A percentile compares a stretch with the other conserved stretches of the same genome.
Conservation (phyloP, 2,329 filamentous ascomycete genomes). For the Ambrosiella beaveri region DNA sequence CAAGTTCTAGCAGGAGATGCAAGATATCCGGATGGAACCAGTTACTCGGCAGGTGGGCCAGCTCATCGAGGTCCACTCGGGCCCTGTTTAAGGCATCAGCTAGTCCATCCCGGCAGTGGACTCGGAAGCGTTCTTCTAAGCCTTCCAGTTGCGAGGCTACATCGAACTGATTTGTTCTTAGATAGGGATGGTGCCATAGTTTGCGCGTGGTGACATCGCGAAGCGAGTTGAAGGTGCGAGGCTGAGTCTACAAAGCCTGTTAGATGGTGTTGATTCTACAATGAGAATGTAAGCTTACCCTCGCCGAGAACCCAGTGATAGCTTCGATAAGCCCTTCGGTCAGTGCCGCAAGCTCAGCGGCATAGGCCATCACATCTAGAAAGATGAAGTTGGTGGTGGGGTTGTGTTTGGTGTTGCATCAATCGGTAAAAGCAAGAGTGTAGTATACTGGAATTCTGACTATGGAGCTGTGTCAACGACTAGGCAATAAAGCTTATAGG, state of each 20-base stretch:
- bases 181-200: slow-evolving; percentile 37
- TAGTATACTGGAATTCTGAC: too few relatives aligned
- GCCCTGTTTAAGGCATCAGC: slow-evolving; percentile 50
- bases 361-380: slow-evolving; percentile 45
- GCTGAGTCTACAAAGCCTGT: slow-evolving; percentile 7
- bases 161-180: slow-evolving; percentile 60
- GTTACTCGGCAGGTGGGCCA: slow-evolving; percentile 22
- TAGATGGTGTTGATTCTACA: not conserved
- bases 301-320: slow-evolving; percentile 36
- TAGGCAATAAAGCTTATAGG: too few relatives aligned
- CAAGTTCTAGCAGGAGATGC: slow-evolving; percentile 61
- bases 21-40: slow-evolving; percentile 68
- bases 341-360: slow-evolving; percentile 44
- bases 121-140: slow-evolving; percentile 70
- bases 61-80: slow-evolving; percentile 37
- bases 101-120: slow-evolving; percentile 62
- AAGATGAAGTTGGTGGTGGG: not conserved
- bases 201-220: slow-evolving; percentile 15
- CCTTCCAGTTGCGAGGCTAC: slow-evolving; percentile 48
- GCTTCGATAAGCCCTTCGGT: slow-evolving; percentile 54
- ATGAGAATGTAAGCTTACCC: slow-evolving; percentile 28
- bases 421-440: not conserved
- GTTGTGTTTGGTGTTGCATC: not conserved
- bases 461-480: too few relatives aligned
- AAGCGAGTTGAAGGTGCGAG: slow-evolving; percentile 20